phyloP scores from a whole-genome alignment of 2,329 filamentous ascomycete genomes.

The Neofusicoccum parvum region DNA sequence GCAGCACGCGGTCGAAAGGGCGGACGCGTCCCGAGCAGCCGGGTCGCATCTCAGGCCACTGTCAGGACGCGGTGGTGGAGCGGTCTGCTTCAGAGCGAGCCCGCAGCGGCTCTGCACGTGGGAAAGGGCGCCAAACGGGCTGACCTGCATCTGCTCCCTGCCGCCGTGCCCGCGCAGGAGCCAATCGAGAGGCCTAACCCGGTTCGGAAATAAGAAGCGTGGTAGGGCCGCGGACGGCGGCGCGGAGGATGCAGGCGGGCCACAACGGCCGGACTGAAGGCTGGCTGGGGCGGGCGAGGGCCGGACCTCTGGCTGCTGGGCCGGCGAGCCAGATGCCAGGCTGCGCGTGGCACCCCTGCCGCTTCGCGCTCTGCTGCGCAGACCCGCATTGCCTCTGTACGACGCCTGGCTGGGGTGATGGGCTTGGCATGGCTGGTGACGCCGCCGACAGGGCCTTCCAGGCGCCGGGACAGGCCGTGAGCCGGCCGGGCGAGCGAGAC shows the following conservation, averaged over 20 bases:
- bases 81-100: background rate
- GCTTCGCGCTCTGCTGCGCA: background rate
- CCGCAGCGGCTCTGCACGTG: background rate
- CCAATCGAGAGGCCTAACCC: background rate
- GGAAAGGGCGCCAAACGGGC: background rate
- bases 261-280: background rate
- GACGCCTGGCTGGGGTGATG: conserved; percentile 17
- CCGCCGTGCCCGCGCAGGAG: background rate
- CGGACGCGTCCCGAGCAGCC: background rate
- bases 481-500: background rate
- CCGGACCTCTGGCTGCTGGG: no score
- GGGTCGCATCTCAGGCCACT: conserved; percentile 5
- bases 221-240: background rate
- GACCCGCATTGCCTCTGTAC: conserved; percentile 15
- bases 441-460: background rate
- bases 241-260: background rate
- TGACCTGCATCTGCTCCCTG: background rate
- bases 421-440: conserved; percentile 4
- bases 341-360: conserved; percentile 20
- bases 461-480: background rate
- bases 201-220: background rate
- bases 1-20: no score
- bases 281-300: no score
- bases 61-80: background rate
- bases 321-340: background rate